phyloP scores from a whole-genome alignment of 2,329 filamentous ascomycete species.

The Metarhizium sp. region DNA sequence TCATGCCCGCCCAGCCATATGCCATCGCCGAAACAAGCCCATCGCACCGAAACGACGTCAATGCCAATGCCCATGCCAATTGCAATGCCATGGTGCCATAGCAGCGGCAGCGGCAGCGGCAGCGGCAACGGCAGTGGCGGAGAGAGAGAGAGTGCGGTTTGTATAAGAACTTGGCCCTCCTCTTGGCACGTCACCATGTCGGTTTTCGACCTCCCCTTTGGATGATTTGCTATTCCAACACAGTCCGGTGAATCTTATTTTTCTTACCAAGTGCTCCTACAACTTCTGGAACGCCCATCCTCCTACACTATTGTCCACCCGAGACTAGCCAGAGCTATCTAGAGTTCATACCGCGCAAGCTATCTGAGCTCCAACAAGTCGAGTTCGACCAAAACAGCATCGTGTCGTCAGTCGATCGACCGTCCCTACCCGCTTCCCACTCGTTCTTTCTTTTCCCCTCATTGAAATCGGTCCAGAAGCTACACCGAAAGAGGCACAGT shows the following conservation, averaged over 20 bases:
- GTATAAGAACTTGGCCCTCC: neutral
- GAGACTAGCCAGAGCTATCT: neutral
- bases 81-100: neutral
- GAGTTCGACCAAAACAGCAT: neutral
- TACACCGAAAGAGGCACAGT: no score
- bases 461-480: no score
- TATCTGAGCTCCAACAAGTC: neutral
- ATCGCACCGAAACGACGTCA: neutral
- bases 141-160: neutral
- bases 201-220: neutral
- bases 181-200: neutral
- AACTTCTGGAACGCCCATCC: neutral
- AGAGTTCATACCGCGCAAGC: neutral
- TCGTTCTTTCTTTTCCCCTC: neutral
- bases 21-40: neutral
- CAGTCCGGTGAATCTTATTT: neutral
- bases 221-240: neutral
- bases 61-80: neutral
- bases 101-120: neutral
- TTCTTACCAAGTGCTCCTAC: neutral
- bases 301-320: neutral
- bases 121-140: neutral
- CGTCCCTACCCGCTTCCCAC: no score
- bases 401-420: no score
- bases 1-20: neutral